Percentiles rank a stretch among this genome's conserved stretches.
Evolutionary conservation across 2,329 filamentous ascomycete species (phyloP).

Genomic region (Cordyceps fumosorosea): DNA sequence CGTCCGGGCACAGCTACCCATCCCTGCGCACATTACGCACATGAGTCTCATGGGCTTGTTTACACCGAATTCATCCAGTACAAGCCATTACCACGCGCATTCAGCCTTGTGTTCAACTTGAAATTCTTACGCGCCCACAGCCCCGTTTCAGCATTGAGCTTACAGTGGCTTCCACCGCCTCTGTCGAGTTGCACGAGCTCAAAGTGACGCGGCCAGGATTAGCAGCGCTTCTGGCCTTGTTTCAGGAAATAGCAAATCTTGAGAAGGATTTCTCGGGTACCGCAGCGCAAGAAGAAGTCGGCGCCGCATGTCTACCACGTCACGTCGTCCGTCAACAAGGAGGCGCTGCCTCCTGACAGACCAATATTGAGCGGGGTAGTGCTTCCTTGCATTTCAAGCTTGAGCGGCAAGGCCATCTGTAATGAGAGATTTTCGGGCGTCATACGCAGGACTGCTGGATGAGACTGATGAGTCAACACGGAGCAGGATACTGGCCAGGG

Average conservation of each 20-base stretch:
- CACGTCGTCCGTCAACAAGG: slow-evolving; percentile 59
- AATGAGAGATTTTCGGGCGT: slow-evolving; percentile 64
- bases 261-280: slow-evolving; percentile 63
- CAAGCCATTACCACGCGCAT: slow-evolving; percentile 57
- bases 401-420: slow-evolving; percentile 65
- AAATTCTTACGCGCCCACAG: slow-evolving; percentile 14
- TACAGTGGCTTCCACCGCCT: slow-evolving; percentile 60
- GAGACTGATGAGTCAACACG: not conserved
- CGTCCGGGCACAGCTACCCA: slow-evolving; percentile 60
- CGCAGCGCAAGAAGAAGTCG: slow-evolving; percentile 59
- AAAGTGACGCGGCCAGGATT: slow-evolving; percentile 42
- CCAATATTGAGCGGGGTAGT: slow-evolving; percentile 40
- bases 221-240: slow-evolving; percentile 26
- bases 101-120: slow-evolving; percentile 45
- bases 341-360: slow-evolving; percentile 40
- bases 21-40: slow-evolving; percentile 38
- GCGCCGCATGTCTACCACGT: slow-evolving; percentile 68
- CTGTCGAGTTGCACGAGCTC: slow-evolving; percentile 50
- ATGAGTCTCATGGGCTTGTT: slow-evolving; percentile 24
- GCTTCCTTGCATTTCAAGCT: slow-evolving; percentile 50
- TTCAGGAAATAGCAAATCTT: slow-evolving; percentile 49
- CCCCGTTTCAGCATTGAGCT: slow-evolving; percentile 39
- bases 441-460: not conserved
- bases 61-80: slow-evolving; percentile 29
- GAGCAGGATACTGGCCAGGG: slow-evolving; percentile 14